Conservation (phyloP, 768 basidiomycete species). For the Tylopilus plumbeoviolaceoides region DNA sequence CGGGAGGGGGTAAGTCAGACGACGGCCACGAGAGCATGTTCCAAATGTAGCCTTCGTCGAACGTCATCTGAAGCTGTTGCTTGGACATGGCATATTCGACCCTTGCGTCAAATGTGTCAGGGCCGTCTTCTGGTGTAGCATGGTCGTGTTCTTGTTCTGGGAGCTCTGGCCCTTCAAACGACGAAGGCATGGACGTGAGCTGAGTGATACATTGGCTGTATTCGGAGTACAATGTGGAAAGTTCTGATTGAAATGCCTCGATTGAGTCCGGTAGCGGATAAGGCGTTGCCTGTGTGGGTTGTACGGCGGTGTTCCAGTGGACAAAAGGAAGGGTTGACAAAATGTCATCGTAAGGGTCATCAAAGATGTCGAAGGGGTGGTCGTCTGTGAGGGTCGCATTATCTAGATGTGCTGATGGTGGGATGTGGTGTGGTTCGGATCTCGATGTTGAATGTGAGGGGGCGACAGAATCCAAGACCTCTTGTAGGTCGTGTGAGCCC, state of each 20-base stretch:
- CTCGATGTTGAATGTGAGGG: slow-evolving; percentile 10
- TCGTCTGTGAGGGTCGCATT: not conserved
- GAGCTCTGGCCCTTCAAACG: slow-evolving; percentile 15
- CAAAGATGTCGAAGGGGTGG: slow-evolving; percentile 1
- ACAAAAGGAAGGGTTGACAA: slow-evolving; percentile 18
- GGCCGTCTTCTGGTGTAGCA: not conserved
- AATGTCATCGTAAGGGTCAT: slow-evolving; percentile 18
- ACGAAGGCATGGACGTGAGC: slow-evolving; percentile 39
- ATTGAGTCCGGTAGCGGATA: slow-evolving; percentile 11
- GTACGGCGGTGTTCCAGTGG: slow-evolving; percentile 24
- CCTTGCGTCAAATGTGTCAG: slow-evolving; percentile 33
- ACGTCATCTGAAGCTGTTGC: slow-evolving; percentile 52
- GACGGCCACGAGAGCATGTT: slow-evolving; percentile 30
- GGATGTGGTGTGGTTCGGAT: slow-evolving; percentile 12
- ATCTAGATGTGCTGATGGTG: slow-evolving; percentile 9
- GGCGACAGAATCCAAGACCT: slow-evolving; percentile 6
- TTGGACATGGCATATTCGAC: slow-evolving; percentile 55
- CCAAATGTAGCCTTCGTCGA: slow-evolving; percentile 65
- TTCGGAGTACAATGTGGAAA: slow-evolving; percentile 47
- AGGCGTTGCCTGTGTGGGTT: slow-evolving; percentile 2
- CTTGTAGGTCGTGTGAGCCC: slow-evolving; percentile 12
- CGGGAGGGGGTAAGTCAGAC: slow-evolving; percentile 10
- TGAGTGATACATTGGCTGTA: slow-evolving; percentile 46
- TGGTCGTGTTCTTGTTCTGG: slow-evolving; percentile 3
- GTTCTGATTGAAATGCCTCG: slow-evolving; percentile 31